These are phyloP conservation scores for Paramecium primaurelia DNA, from an alignment of 73 alveolate genomes.

Conservation along the genomic window DNA sequence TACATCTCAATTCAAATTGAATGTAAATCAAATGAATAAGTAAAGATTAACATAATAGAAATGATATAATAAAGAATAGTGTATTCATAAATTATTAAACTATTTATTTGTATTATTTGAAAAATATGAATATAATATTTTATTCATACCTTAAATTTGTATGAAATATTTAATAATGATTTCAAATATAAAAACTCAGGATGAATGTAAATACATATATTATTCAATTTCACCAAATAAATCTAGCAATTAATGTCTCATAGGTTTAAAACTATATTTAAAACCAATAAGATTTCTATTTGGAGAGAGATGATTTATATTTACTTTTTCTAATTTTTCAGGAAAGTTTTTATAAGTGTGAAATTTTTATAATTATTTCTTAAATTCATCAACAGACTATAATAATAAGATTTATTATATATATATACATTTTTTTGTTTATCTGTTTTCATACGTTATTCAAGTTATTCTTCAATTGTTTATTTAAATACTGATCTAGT, in stretches of 20 bases:
- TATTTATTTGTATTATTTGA: neutral
- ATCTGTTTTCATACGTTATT: neutral
- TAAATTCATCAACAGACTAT: neutral
- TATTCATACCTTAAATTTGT: no score
- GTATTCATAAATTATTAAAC: no score
- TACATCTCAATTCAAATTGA: neutral
- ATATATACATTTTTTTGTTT: neutral
- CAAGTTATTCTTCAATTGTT: slow-evolving; percentile 24
- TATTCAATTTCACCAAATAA: neutral
- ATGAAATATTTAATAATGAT: neutral
- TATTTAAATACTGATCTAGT: neutral
- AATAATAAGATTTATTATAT: neutral
- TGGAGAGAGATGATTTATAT: slow-evolving; percentile 30
- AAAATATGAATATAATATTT: neutral
- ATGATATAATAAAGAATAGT: neutral
- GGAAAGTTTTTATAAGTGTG: neutral
- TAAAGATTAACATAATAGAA: neutral
- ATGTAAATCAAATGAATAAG: neutral
- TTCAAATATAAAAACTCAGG: neutral
- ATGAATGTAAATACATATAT: neutral
- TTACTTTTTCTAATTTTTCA: neutral
- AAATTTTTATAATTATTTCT: neutral
- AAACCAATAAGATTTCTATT: slow-evolving; percentile 29
- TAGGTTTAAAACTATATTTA: slow-evolving; percentile 15
- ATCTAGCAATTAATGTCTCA: neutral